A percentile compares a stretch with the other conserved stretches of the same genome.
These are phyloP conservation scores for Boletus smithii DNA, from an alignment of 1,284 basidiomycete genomes.

Conservation along the genomic window DNA sequence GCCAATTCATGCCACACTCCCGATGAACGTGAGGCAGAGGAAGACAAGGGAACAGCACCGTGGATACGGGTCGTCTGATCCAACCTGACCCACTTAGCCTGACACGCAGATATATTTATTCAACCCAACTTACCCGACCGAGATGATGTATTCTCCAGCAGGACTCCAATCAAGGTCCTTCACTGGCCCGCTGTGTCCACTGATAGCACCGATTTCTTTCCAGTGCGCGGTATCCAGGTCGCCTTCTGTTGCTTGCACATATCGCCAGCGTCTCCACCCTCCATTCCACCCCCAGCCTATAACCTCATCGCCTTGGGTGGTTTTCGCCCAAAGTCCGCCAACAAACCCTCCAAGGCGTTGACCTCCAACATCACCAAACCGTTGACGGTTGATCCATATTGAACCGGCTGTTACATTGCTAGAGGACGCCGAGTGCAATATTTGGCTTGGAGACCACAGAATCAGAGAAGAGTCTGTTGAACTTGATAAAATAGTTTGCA, in stretches of 20 bases:
- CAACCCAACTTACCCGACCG: conserved; percentile 59
- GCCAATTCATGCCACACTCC: conserved; percentile 80
- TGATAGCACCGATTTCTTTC: conserved; percentile 73
- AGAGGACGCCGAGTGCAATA: conserved; percentile 37
- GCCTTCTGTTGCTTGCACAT: conserved; percentile 23
- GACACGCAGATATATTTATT: background rate
- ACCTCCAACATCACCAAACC: conserved; percentile 90
- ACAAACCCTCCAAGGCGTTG: conserved; percentile 88
- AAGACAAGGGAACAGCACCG: conserved; percentile 42
- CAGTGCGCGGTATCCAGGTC: conserved; percentile 48
- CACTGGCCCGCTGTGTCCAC: conserved; percentile 78
- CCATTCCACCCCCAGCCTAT: conserved; percentile 91
- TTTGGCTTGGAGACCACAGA: conserved; percentile 78
- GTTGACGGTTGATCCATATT: conserved; percentile 85
- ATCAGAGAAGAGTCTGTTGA: conserved; percentile 93
- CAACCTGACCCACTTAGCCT: conserved; percentile 42
- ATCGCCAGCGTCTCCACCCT: conserved; percentile 83
- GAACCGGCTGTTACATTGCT: conserved; percentile 43
- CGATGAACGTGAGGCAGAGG: conserved; percentile 7
- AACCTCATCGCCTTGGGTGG: conserved; percentile 52
- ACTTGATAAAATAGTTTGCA: conserved; percentile 72
- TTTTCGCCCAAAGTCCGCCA: conserved; percentile 72
- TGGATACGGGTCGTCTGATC: conserved; percentile 92
- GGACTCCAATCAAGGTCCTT: conserved; percentile 83
- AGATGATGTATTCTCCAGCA: conserved; percentile 77